These are phyloP conservation scores for Pseudocercospora musae DNA, from an alignment of 2,329 filamentous ascomycete genomes.

Conservation along the genomic window DNA sequence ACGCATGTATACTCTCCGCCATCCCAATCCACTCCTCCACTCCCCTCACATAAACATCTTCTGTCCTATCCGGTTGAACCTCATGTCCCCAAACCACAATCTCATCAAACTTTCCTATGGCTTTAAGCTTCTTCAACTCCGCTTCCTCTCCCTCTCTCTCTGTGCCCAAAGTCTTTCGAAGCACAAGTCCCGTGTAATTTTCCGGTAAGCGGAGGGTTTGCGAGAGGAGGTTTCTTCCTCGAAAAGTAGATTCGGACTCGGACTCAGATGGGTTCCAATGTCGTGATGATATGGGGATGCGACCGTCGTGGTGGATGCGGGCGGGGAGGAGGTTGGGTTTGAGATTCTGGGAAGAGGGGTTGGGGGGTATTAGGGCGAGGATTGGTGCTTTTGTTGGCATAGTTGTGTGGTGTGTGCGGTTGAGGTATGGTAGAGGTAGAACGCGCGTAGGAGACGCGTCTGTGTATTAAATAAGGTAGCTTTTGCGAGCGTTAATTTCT, in stretches of 20 bases:
- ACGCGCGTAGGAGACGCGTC: too few relatives aligned
- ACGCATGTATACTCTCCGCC: conserved; percentile 57
- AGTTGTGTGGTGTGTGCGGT: neutral
- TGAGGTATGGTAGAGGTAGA: neutral
- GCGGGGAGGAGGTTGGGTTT: conserved; percentile 76
- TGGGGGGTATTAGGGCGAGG: conserved; percentile 45
- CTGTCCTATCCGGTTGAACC: conserved; percentile 55
- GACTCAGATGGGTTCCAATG: conserved; percentile 61
- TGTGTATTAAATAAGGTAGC: too few relatives aligned
- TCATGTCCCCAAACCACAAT: conserved; percentile 86
- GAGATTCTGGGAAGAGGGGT: conserved; percentile 37
- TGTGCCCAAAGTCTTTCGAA: too few relatives aligned
- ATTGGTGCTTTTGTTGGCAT: conserved; percentile 30
- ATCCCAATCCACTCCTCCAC: conserved; percentile 78
- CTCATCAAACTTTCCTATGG: conserved; percentile 67
- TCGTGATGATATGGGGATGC: conserved; percentile 58
- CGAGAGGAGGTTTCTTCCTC: conserved; percentile 75
- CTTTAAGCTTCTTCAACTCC: conserved; percentile 58
- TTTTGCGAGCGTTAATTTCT: too few relatives aligned
- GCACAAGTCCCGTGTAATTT: conserved; percentile 56
- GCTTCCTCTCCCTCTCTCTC: conserved; percentile 44
- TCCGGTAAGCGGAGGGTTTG: conserved; percentile 64
- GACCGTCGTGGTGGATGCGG: conserved; percentile 73
- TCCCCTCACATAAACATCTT: conserved; percentile 70
- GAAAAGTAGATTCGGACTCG: conserved; percentile 63